Evolutionary conservation across 2,329 filamentous ascomycete genomes (phyloP), one percentile per base, ranked within the genome.

Genomic region (Botrytis fabae): DNA sequence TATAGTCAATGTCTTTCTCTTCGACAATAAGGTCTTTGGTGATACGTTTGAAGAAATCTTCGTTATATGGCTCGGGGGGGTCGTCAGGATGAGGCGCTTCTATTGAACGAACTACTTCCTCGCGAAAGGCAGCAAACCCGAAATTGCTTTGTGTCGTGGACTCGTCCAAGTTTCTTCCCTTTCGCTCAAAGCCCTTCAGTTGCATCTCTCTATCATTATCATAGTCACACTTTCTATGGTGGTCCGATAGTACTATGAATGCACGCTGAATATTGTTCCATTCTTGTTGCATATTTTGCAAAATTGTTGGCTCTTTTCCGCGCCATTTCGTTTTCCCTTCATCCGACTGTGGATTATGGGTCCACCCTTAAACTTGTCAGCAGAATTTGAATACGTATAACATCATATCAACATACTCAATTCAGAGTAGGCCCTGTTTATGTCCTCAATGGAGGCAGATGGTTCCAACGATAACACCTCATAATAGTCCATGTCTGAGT

Each of bases 191-290:
- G 35, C 10, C 2, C 6, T 14, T 46, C n/a, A 44, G 2, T 16
- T 54, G 25, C 25, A 9, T 16, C 25, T 25, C 25, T 54, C 42
- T 38, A 42, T 18, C 25, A 35, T 35, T 42, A 4, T 20, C 35
- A 6, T 48, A 40, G 22, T 16, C 35, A 22, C 4, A 44, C 61
- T 22, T 63, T 7, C 44, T 28, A 12, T 54, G 9, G 20, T 22
- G 14, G 12, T 63, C 16, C 16, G 25, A 63, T 20, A 64, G 59
- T 22, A 64, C n/a, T 0, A 25, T 10, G 35, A 48, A 63, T 12
- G 60, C 69, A 42, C 60, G 40, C 28, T 54, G 44, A 22, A 71
- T 64, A 1, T 32, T 28, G 40, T 25, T 71, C 69, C 69, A 71
- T 18, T 40, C 32, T 25, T 48, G 38, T n/a, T 48, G 16, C 42